Base-by-base conservation (phyloP, 169 alveolate genomes). In the Eimeria zaria region DNA sequence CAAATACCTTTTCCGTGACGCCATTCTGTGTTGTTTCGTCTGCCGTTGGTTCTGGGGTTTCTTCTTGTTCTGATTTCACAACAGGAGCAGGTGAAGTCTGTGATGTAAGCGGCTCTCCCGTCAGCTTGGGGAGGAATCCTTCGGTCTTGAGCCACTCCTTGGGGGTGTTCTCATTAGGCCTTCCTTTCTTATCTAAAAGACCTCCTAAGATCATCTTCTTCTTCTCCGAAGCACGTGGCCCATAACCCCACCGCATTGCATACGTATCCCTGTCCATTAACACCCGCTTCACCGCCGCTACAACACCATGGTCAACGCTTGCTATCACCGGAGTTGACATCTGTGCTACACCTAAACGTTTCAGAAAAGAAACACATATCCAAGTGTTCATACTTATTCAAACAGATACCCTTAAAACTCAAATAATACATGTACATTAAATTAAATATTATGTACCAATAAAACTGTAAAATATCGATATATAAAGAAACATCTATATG, bases 191-290 rank as follows among this genome's bases (percentile, higher is more conserved):
- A 46, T 94, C 96, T 76, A 89, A 60, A 67, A 60, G 33, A 4
- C 97, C 97, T 7, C 91, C 95, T 20, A 67, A 51, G 95, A 99
- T 99, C 91, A 99, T 98, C 95, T 99, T 98, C 98, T 99, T 99
- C 99, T 99, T 99, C 98, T 99, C 99, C 51, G 99, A 95, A 55
- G 99, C 99, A 92, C 99, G 98, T 14, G 99, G 99, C 24, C 99
- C 99, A 91, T 98, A 99, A 73, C 99, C 99, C 99, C 99, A 99
- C 95, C 99, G 99, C 97, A 99, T 98, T 89, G 99, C 99, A 98
- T 99, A 99, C 44, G 99, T 99, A 95, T 99, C 99, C 76, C 99
- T 98, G 97, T 99, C 99, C 99, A 99, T 99, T 95, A 99, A 99
- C 71, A 99, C 99, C 96, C 99, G 98, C 98, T 99, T 99, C 81